Evolutionary conservation across 805 yeast species (phyloP).

Genomic region (Hanseniaspora clermontiae): DNA sequence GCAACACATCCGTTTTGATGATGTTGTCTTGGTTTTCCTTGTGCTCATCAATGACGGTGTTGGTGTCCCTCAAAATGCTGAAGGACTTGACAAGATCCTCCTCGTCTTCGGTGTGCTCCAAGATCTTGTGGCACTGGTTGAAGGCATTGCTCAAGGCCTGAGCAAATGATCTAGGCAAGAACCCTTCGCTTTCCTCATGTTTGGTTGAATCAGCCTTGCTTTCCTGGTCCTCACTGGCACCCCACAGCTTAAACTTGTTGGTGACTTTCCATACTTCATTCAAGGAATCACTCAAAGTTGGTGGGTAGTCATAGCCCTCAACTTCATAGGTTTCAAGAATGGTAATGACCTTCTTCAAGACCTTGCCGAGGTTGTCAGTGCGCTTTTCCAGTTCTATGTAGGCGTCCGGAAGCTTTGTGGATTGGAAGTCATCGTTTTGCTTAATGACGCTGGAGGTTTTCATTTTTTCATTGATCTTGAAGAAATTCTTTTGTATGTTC

Average conservation of each 20-base stretch:
- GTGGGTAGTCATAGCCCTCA: slow-evolving; percentile 73
- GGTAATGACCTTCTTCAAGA: slow-evolving; percentile 40
- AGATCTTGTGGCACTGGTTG: slow-evolving; percentile 31
- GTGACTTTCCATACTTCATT: slow-evolving; percentile 23
- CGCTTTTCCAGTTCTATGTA: slow-evolving; percentile 54
- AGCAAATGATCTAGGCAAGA: slow-evolving; percentile 56
- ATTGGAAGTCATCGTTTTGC: slow-evolving; percentile 3
- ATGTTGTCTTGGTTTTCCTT: slow-evolving; percentile 58
- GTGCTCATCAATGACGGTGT: slow-evolving; percentile 52
- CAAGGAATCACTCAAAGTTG: slow-evolving; percentile 56
- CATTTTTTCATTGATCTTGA: slow-evolving; percentile 11
- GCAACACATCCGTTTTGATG: slow-evolving; percentile 47
- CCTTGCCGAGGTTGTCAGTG: slow-evolving; percentile 50
- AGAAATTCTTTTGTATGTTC: slow-evolving; percentile 13
- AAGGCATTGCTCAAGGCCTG: slow-evolving; percentile 56
- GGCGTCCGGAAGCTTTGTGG: slow-evolving; percentile 59
- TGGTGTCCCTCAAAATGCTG: slow-evolving; percentile 41
- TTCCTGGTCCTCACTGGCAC: slow-evolving; percentile 13
- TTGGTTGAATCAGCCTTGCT: slow-evolving; percentile 2
- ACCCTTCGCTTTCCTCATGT: slow-evolving; percentile 12
- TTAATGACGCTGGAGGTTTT: slow-evolving; percentile 6
- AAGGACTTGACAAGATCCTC: slow-evolving; percentile 33
- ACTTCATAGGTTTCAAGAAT: slow-evolving; percentile 55
- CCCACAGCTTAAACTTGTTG: slow-evolving; percentile 21
- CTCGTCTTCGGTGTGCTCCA: slow-evolving; percentile 33